Conservation (phyloP, 352 stramenopile genomes). For the Phytophthora cryptogea region DNA sequence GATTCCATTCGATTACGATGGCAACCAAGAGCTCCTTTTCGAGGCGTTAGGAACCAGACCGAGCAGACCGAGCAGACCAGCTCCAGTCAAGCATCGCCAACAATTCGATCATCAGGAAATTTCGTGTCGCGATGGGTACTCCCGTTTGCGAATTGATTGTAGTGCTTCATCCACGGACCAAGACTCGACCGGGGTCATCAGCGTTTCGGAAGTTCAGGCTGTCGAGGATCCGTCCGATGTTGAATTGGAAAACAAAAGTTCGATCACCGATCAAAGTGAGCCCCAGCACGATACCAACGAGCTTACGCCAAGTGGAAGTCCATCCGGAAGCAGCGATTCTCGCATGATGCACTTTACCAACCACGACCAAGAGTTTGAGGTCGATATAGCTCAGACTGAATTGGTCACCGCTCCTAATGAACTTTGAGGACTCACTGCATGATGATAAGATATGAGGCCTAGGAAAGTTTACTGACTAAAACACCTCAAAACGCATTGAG, state of each 20-base stretch:
- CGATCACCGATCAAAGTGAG: slow-evolving; percentile 22
- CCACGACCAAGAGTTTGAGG: slow-evolving; percentile 8
- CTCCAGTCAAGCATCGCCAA: slow-evolving; percentile 2
- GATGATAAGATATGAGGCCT: slow-evolving; percentile 1
- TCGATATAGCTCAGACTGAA: background rate
- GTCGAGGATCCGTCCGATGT: background rate
- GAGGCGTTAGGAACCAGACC: slow-evolving; percentile 45
- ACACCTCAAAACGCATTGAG: background rate
- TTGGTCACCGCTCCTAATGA: background rate
- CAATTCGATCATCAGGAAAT: slow-evolving; percentile 7
- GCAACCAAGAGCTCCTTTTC: slow-evolving; percentile 55
- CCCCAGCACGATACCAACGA: slow-evolving; percentile 43
- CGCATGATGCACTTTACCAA: slow-evolving; percentile 5
- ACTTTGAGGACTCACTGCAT: background rate
- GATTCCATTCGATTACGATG: slow-evolving; percentile 62
- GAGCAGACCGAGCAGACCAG: background rate
- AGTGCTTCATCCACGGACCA: slow-evolving; percentile 4
- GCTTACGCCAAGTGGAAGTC: slow-evolving; percentile 18
- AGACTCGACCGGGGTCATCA: slow-evolving; percentile 1
- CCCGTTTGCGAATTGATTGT: slow-evolving; percentile 20
- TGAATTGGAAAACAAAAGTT: slow-evolving; percentile 17
- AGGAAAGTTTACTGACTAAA: background rate
- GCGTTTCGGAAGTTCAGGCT: background rate
- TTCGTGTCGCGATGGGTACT: slow-evolving; percentile 2
- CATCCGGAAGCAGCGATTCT: slow-evolving; percentile 11